Base-by-base conservation (phyloP, 345 rosid species). In the Eucalyptus lansdowneana region DNA sequence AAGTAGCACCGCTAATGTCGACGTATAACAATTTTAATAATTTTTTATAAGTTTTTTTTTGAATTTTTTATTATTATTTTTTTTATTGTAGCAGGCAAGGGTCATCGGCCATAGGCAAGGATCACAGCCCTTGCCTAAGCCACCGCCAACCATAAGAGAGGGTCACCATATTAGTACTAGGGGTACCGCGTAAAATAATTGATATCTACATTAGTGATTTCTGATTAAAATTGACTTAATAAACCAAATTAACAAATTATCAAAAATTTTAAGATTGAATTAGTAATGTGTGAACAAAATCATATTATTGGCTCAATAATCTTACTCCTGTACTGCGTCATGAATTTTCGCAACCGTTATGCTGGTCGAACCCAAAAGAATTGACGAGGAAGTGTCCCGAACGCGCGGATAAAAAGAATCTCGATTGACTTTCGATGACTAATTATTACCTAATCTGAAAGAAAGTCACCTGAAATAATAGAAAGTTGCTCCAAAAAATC, bases 171-270 rank as follows among this genome's bases (percentile, higher is more conserved):
- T 8, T 21, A 53, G 1, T 8, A 21, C 0, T 8, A 0, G 2
- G 0, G 24, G 0, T 53, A 53, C 0, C 2, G 0, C 0, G 11
- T 53, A 19, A 4, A 4, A 53, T 0, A 3, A 2, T 24, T 56
- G 13, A 1, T 10, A 24, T 56, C 0, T 0, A 56, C 0, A 24
- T 56, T 2, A 24, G 3, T 10, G 6, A 10, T 56, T 56, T 56
- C 0, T 22, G 0, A 56, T 56, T 56, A 56, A 56, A 56, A 24
- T 56, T 56, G 3, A 25, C 13, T 2, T 22, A 56, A 56, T 56
- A 56, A 56, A 9, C 0, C 11, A 1, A 56, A 56, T 56, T 56
- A 10, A 56, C 5, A 56, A 56, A 56, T 56, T 56, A 9, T 56
- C 62, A 24, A 56, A 24, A 56, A 1, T 0, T 56, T 24, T 22